These are phyloP conservation scores for Phlebiopsis gigantea DNA, from an alignment of 768 basidiomycete genomes.

Conservation along the genomic window DNA sequence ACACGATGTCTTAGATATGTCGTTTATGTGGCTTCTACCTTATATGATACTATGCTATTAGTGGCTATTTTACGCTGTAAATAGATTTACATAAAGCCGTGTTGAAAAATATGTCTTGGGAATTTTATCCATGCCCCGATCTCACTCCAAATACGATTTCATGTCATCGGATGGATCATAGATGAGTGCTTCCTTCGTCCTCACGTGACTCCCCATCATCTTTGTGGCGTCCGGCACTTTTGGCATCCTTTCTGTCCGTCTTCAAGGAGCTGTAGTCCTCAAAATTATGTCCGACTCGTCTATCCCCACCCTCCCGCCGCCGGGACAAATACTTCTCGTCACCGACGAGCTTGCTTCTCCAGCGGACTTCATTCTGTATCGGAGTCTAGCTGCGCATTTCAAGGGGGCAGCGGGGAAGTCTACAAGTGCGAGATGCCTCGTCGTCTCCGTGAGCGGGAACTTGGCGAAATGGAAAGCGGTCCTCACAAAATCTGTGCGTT, in stretches of 20 bases:
- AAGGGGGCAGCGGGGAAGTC: conserved; percentile 30
- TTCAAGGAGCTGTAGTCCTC: background rate
- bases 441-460: conserved; percentile 56
- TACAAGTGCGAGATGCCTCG: conserved; percentile 32
- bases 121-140: too few species aligned
- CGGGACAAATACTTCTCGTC: conserved; percentile 48
- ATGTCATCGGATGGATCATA: too few species aligned
- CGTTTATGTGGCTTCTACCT: too few species aligned
- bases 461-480: conserved; percentile 59
- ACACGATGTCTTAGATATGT: too few species aligned
- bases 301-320: background rate
- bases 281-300: background rate
- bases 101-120: too few species aligned
- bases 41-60: too few species aligned
- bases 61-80: too few species aligned
- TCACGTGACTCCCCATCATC: background rate
- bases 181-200: too few species aligned
- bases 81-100: too few species aligned
- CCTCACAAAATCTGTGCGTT: conserved; percentile 55
- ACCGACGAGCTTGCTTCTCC: conserved; percentile 70
- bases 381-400: conserved; percentile 43
- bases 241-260: background rate
- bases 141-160: too few species aligned
- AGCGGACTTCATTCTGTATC: conserved; percentile 68
- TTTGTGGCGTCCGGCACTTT: background rate